Base-by-base conservation (phyloP, 176 grass and related monocot genomes). In the Rhipidocladum racemiflorum region DNA sequence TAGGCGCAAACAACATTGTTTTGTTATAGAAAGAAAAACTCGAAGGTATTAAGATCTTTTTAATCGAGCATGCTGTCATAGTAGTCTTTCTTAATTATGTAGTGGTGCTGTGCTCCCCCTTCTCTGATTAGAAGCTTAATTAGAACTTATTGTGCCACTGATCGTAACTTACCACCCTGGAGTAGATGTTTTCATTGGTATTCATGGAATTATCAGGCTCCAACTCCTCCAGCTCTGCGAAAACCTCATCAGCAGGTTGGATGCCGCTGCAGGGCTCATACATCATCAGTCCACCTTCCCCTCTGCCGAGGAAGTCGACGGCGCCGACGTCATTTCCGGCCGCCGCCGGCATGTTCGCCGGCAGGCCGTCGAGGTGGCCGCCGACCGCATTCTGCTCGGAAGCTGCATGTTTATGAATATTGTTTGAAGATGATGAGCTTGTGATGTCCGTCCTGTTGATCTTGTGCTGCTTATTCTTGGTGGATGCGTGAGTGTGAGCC, bases 231-330 rank as follows among this genome's bases (percentile, higher is more conserved):
- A 90, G 49, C 73, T 90, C 83, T 21, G 88, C 83, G 6, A 90
- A 90, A 48, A 90, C 88, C 23, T 86, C 88, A 15, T 90, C 83
- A 50, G 72, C 83, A 50, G 78, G 39, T 45, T 90, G 88, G 71
- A 81, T 36, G 64, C 44, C 15, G 30, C 39, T 60, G 77, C 49
- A 60, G 73, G 72, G 23, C 51, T 65, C 74, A 57, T 57, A 53
- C 59, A 65, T 48, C 29, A 65, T 48, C 29, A 45, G 28, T 23
- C 20, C 81, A 63, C 54, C 64, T n/a, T 51, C 66, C 23, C 39
- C 7, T 1, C 25, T 34, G 38, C 23, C 21, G 3, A 59, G 55
- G 55, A 23, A 1, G 25, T 59, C 55, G 55, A 59, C 23, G 55
- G 55, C 3, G 23, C 16, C 56, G 32, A 55, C 12, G 17, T 27